Base-by-base conservation (phyloP, 1,139 yeast species). In the Taphrina betulina region DNA sequence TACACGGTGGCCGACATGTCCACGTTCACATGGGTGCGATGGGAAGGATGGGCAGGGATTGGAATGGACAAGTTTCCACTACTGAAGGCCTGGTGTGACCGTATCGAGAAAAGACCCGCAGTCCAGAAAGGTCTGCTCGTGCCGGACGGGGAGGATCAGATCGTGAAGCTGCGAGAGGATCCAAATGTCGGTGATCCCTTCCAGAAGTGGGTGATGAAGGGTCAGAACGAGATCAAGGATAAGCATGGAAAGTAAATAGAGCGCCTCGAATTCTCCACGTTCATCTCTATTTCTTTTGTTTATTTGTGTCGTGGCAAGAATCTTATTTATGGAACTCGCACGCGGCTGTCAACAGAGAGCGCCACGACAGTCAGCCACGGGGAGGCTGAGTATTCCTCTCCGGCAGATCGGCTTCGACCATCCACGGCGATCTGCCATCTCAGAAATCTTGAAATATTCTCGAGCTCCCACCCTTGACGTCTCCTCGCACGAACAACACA, bases 1-100 rank as follows among this genome's bases (percentile, higher is more conserved):
- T 62, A 78, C 55, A 70, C 79, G 26, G 68, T 78, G 63, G 82
- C 83, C 12, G 86, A 81, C 65, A 65, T 80, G 53, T 74, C 74
- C n/a, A 64, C 72, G 7, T 73, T 69, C 58, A 71, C 78, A 4
- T 70, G 73, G 74, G 67, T 69, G 2, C 14, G 26, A 12, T 37
- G 43, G 43, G 43, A 19, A 3, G 23, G n/a, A 19, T 37, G 43
- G 43, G 43, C 43, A 10, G 43, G 43, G 7, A 22, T 37, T 3
- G 43, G 26, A 10, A 19, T 22, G 43, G 10, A 10, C 23, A 22
- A 37, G 3, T 37, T 37, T 16, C 23, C 23, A 16, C 23, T 10
- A 12, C 26, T 37, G 16, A 37, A 19, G 2, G 16, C 14, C 2
- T 37, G 43, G 43, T 19, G 26, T 12, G n/a, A 37, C 16, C 14